A percentile compares a stretch with the other conserved stretches of the same genome.
phyloP scores from a whole-genome alignment of 148 eudicot species.

The Rhododendron kiyosumense region DNA sequence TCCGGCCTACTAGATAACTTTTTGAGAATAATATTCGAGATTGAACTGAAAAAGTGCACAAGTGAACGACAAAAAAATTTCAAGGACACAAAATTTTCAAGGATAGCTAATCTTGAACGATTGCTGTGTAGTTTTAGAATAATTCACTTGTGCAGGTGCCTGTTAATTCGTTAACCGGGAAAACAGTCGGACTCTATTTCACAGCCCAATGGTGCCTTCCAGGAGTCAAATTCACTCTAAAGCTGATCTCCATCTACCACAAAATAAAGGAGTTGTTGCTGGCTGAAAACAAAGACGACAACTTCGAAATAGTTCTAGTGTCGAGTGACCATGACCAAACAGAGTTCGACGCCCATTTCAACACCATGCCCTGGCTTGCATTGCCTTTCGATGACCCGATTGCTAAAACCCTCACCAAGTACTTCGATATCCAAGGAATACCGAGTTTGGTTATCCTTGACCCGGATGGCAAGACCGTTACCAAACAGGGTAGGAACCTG shows the following conservation, averaged over 20 bases:
- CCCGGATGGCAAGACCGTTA: slow-evolving; percentile 63
- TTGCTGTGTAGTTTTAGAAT: not conserved
- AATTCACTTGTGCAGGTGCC: slow-evolving; percentile 26
- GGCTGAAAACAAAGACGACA: slow-evolving; percentile 11
- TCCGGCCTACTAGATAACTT: not conserved
- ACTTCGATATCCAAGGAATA: slow-evolving; percentile 49
- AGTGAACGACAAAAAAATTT: not conserved
- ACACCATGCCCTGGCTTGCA: slow-evolving; percentile 69
- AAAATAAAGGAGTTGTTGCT: slow-evolving; percentile 41
- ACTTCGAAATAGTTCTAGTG: slow-evolving; percentile 54
- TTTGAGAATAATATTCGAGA: not conserved
- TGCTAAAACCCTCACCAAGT: slow-evolving; percentile 37
- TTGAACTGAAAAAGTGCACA: not conserved
- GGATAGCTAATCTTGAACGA: not conserved
- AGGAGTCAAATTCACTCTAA: slow-evolving; percentile 50
- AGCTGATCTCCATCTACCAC: slow-evolving; percentile 50
- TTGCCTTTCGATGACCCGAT: slow-evolving; percentile 48
- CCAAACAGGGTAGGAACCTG: slow-evolving; percentile 51
- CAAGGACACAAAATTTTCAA: not conserved
- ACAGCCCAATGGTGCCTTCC: slow-evolving; percentile 76
- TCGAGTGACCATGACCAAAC: slow-evolving; percentile 49
- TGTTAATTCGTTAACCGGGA: slow-evolving; percentile 46
- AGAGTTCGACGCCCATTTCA: slow-evolving; percentile 36
- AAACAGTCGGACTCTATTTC: slow-evolving; percentile 66
- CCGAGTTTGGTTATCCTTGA: slow-evolving; percentile 59